These are phyloP conservation scores for Chaetomium globosum DNA, from an alignment of 2,329 filamentous ascomycete genomes.

Conservation along the genomic window DNA sequence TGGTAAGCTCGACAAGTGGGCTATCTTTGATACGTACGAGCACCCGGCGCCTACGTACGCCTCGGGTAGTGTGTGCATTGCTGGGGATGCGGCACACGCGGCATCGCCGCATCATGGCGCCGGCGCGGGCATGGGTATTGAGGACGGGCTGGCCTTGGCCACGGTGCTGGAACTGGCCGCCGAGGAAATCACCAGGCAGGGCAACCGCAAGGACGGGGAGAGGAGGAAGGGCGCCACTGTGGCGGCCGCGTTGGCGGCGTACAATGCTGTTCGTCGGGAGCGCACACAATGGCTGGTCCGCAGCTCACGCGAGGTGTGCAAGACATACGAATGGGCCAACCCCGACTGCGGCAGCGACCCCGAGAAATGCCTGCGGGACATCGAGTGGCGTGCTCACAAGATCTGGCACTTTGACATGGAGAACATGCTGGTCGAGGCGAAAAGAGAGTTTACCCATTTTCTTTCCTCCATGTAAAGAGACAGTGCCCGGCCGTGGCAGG, in stretches of 20 bases:
- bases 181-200: no score
- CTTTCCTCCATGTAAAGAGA: no score
- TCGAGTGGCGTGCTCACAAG: slow-evolving; percentile 41
- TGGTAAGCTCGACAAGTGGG: slow-evolving; percentile 54
- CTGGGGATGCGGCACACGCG: slow-evolving; percentile 62
- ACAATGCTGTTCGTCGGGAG: slow-evolving; percentile 43
- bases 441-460: no score
- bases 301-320: slow-evolving; percentile 43
- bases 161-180: slow-evolving; percentile 39
- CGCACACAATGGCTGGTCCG: slow-evolving; percentile 49
- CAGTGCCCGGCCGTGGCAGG: no score
- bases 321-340: slow-evolving; percentile 45
- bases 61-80: slow-evolving; percentile 49
- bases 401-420: slow-evolving; percentile 45
- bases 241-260: slow-evolving; percentile 42
- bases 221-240: background rate
- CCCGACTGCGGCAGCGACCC: slow-evolving; percentile 39
- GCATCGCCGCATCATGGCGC: slow-evolving; percentile 58
- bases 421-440: slow-evolving; percentile 37
- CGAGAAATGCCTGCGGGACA: slow-evolving; percentile 41
- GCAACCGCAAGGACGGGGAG: no score
- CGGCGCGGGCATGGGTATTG: slow-evolving; percentile 59
- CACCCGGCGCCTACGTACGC: slow-evolving; percentile 51
- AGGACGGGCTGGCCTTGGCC: slow-evolving; percentile 54
- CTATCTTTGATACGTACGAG: slow-evolving; percentile 55